phyloP scores from a whole-genome alignment of 2,329 filamentous ascomycete genomes.

The Escovopsis sp. region DNA sequence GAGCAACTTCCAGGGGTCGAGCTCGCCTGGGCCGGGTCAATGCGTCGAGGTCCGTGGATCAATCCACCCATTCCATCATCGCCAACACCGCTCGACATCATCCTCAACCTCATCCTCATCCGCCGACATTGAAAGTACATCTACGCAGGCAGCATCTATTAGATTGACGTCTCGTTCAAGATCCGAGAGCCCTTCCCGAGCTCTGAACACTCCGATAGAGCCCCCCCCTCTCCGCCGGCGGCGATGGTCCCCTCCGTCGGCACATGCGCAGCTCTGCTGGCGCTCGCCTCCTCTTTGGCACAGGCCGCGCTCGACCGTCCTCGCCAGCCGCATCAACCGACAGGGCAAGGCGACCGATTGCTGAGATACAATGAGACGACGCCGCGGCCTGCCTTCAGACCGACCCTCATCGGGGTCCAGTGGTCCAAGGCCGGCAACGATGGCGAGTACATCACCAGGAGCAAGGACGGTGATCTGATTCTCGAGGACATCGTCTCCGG shows the following conservation, averaged over 20 bases:
- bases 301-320: constrained; percentile 26
- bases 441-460: constrained; percentile 44
- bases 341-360: constrained; percentile 39
- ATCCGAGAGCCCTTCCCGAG: background rate
- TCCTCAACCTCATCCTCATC: too few species aligned
- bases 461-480: constrained; percentile 35
- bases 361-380: constrained; percentile 48
- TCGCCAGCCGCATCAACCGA: constrained; percentile 38
- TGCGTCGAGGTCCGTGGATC: too few species aligned
- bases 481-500: constrained; percentile 48
- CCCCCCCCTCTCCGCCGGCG: background rate
- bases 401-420: constrained; percentile 31
- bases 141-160: too few species aligned
- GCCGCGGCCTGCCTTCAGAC: constrained; percentile 27
- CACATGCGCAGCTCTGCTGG: constrained; percentile 7
- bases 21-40: too few species aligned
- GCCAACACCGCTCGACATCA: too few species aligned
- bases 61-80: too few species aligned
- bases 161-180: too few species aligned
- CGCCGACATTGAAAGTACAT: too few species aligned
- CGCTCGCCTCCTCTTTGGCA: constrained; percentile 6
- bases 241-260: constrained; percentile 1
- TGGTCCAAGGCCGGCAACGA: constrained; percentile 47
- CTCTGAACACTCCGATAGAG: background rate
- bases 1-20: too few species aligned